Base-by-base conservation (phyloP, 805 yeast genomes). In the Ascoidea tarda region DNA sequence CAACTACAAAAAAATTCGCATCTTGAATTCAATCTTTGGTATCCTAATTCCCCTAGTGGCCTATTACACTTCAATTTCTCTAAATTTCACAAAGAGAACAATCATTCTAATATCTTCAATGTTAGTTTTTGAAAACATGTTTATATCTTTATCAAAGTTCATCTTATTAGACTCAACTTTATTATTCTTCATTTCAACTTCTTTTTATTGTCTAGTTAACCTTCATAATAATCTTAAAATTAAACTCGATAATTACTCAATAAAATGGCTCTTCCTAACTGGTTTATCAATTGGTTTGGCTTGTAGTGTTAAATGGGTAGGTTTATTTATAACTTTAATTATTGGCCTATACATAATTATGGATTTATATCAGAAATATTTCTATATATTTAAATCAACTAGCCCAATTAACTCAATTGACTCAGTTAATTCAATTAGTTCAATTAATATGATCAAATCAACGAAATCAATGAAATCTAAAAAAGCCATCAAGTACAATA, bases 261-360 rank as follows among this genome's bases (percentile, higher is more conserved):
- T 46, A 2, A 53, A 58, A 16, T 84, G 89, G 89, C 67, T 82
- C 65, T 53, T 71, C 5, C 52, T 79, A 2, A 74, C 84, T 1
- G 95, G 95, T 8, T 31, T 81, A 1, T 77, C 85, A 5, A 76
- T 86, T 53, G 95, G 95, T 0, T 84, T 90, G 66, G 95, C 84
- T 5, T 84, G 90, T 60, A 81, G 89, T 47, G 87, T 84, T 6
- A 86, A 86, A 66, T 84, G 90, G 93, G 95, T 86, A 14, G 95
- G 95, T 5, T 64, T 85, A 33, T 85, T 81, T 58, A 73, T 81
- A 44, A 82, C 87, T 14, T 70, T 68, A 0, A 66, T 81, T 8
- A 77, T 81, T 48, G 89, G 89, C 0, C 47, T 78, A 5, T 82
- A 80, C 62, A 75, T 78, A 5, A 59, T 78, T 16, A 69, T 75